A percentile compares a stretch with the other conserved stretches of the same genome.
These are phyloP conservation scores for Catenaria anguillulae DNA, from an alignment of 371 early-diverging fungal genomes.

Conservation along the genomic window DNA sequence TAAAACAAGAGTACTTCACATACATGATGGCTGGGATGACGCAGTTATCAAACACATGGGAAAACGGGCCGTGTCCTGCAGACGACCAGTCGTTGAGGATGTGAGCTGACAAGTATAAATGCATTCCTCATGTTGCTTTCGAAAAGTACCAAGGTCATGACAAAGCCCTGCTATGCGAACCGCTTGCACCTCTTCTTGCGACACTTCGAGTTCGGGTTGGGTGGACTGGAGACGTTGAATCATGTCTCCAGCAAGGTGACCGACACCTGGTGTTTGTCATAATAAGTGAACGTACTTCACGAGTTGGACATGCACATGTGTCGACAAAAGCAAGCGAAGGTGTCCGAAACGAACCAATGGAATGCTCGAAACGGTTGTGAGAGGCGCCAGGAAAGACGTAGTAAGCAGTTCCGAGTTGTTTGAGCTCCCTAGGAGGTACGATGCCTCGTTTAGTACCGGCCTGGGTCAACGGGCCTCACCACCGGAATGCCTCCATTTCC, in stretches of 20 bases:
- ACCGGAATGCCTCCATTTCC: background rate
- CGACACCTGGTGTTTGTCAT: conserved; percentile 37
- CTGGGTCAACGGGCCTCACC: background rate
- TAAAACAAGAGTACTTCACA: background rate
- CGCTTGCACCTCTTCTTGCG: conserved; percentile 60
- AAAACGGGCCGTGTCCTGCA: conserved; percentile 73
- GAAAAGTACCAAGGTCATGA: conserved; percentile 71
- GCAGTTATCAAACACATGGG: conserved; percentile 80
- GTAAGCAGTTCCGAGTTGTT: conserved; percentile 40
- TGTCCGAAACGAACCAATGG: conserved; percentile 41
- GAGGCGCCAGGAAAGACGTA: conserved; percentile 86
- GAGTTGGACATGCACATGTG: background rate
- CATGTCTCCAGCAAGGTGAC: conserved; percentile 61
- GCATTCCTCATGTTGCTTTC: too few relatives aligned
- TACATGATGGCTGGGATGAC: conserved; percentile 55
- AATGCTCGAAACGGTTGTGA: conserved; percentile 82
- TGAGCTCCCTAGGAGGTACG: background rate
- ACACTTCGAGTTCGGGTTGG: conserved; percentile 72
- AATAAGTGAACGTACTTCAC: background rate
- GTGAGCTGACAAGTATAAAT: too few relatives aligned
- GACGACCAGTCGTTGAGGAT: too few relatives aligned
- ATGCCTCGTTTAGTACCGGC: too few relatives aligned
- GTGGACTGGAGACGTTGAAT: conserved; percentile 46
- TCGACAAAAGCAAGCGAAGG: background rate
- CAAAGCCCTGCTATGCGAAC: conserved; percentile 83